Base-by-base conservation (phyloP, 2,329 filamentous ascomycete genomes). In the Scytalidium lignicola region DNA sequence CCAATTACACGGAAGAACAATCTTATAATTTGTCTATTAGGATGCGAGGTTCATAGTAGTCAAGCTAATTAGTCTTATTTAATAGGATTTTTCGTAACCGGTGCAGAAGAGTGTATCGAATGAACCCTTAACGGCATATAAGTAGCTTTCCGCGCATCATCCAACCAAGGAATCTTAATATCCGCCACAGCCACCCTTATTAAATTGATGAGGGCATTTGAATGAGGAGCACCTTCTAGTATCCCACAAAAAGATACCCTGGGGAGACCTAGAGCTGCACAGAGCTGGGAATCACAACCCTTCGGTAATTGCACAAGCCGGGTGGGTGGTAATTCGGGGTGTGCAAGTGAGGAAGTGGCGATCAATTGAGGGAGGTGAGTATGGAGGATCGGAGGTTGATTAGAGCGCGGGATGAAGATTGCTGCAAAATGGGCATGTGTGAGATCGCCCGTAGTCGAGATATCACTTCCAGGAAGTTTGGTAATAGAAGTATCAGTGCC, bases 171-270 rank as follows among this genome's bases (percentile, higher is more conserved):
- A 20, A 77, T 71, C 29, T 78, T 67, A 20, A 85, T 67, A 1
- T 72, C 63, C 1, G 71, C 65, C 1, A 88, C 79, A 48, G 71
- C 68, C 29, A 74, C 67, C 23, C 71, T 65, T 1, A 82, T 73
- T 55, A 82, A 79, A 3, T 81, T 73, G 20, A 83, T 62, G 9
- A 90, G 62, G 1, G 77, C 72, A 44, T 73, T 73, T 0, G 78
- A 73, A 40, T 78, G 75, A 0, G 82, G 81, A 0, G 83, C 80
- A 32, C 70, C 74, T 6, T 71, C 69, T 18, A 72, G 65, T 6
- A 90, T 63, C 0, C 77, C 86, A 26, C 90, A 68, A 19, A 82
- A 81, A 1, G 83, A 86, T 1, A 82, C 82, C 28, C 83, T 74
- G 1, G 82, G 80, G 9, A 88, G 72, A 2, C 78, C 78, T 3